Conservation (phyloP, 257 asterid genomes). For the Scutellaria galericulata region DNA sequence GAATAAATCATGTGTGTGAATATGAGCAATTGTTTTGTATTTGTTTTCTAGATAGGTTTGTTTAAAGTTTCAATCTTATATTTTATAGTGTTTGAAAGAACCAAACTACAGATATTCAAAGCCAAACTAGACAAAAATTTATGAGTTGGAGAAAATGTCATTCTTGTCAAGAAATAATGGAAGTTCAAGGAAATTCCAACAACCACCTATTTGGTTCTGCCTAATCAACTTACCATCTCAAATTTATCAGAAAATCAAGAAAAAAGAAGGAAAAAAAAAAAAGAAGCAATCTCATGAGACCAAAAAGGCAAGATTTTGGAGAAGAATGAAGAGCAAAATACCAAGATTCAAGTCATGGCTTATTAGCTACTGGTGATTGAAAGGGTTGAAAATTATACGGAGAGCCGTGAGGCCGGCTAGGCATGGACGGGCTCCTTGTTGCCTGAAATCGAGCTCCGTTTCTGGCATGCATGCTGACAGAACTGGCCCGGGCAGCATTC, state of each 20-base stretch:
- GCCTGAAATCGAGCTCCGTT: constrained; percentile 48
- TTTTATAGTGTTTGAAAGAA: too few relatives aligned
- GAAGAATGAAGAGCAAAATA: constrained; percentile 24
- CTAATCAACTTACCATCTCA: constrained; percentile 19
- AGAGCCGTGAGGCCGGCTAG: constrained; percentile 50
- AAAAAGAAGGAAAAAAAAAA: not conserved
- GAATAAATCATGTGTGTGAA: too few relatives aligned
- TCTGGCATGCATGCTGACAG: constrained; percentile 36
- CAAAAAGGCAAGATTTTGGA: not conserved
- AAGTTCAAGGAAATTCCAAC: constrained; percentile 21
- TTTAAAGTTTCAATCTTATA: too few relatives aligned
- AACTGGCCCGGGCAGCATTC: constrained; percentile 46
- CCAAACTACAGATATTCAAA: too few relatives aligned
- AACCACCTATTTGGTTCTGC: constrained; percentile 30
- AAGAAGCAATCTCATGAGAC: constrained; percentile 20
- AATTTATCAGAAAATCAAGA: constrained; percentile 15
- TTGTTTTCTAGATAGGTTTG: too few relatives aligned
- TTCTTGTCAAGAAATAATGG: constrained; percentile 26
- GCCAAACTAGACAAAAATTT: too few relatives aligned
- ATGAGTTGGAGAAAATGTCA: constrained; percentile 8
- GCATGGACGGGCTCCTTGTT: constrained; percentile 51
- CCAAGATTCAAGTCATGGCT: constrained; percentile 22
- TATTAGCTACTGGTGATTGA: constrained; percentile 53
- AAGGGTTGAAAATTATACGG: constrained; percentile 46
- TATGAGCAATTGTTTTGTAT: too few relatives aligned